Evolutionary conservation across 225 moss, liverwort and hornwort species (phyloP).

Genomic region (Physcomitrellopsis africana): DNA sequence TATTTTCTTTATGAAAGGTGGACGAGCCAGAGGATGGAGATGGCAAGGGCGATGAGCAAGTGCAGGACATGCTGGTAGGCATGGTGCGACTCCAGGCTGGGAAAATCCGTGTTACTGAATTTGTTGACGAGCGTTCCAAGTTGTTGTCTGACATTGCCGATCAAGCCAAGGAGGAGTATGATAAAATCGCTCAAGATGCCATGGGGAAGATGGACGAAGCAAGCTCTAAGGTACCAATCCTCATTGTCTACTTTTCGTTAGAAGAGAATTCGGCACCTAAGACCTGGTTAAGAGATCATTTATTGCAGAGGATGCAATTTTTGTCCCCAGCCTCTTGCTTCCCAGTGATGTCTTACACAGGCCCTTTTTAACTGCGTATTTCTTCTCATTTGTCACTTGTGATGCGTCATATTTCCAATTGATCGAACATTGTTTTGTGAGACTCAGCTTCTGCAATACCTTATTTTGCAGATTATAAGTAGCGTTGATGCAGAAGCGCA

Average conservation of each 20-base stretch:
- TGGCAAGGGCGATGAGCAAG: conserved; percentile 64
- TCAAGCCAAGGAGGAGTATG: conserved; percentile 86
- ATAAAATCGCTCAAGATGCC: conserved; percentile 83
- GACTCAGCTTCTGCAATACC: neutral
- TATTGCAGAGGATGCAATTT: too few relatives aligned
- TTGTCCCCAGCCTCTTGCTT: too few relatives aligned
- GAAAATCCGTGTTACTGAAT: conserved; percentile 79
- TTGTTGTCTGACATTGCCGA: conserved; percentile 85
- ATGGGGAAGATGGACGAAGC: conserved; percentile 92
- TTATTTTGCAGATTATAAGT: conserved; percentile 64
- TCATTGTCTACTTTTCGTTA: neutral
- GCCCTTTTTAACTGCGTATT: too few relatives aligned
- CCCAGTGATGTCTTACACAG: too few relatives aligned
- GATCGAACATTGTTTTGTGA: neutral
- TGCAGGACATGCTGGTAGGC: conserved; percentile 89
- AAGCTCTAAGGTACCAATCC: conserved; percentile 73
- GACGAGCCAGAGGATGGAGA: conserved; percentile 49
- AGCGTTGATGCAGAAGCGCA: conserved; percentile 85
- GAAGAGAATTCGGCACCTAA: too few relatives aligned
- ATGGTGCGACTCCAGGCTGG: conserved; percentile 85
- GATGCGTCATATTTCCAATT: neutral
- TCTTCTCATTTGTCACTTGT: neutral
- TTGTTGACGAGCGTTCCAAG: conserved; percentile 91
- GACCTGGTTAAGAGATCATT: too few relatives aligned
- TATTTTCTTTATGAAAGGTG: conserved; percentile 31